Conservation (phyloP, 2,329 filamentous ascomycete species). For the Periconia sp. region DNA sequence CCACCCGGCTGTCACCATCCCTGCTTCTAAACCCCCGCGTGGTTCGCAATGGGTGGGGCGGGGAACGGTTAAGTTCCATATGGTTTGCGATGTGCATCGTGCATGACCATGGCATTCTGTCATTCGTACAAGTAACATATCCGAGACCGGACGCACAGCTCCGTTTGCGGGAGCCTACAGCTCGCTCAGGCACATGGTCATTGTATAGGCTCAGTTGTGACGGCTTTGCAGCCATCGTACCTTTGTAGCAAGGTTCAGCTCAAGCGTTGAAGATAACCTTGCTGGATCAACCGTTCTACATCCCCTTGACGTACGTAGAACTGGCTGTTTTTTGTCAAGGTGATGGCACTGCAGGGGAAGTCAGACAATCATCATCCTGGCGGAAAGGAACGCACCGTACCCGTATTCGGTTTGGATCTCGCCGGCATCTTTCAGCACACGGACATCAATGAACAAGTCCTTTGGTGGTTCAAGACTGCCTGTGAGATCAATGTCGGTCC, state of each 20-base stretch:
- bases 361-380: slow-evolving; percentile 7
- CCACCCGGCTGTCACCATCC: neutral
- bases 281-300: slow-evolving; percentile 89
- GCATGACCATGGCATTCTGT: neutral
- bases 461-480: slow-evolving; percentile 91
- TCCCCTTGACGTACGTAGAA: slow-evolving; percentile 96
- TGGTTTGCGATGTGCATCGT: neutral
- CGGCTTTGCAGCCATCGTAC: neutral
- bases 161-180: too few species aligned
- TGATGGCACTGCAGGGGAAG: slow-evolving; percentile 70
- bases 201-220: too few species aligned
- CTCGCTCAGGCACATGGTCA: too few species aligned
- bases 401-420: slow-evolving; percentile 99
- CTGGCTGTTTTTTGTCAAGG: slow-evolving; percentile 95
- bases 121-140: neutral
- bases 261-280: slow-evolving; percentile 91
- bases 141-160: neutral
- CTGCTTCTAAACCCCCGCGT: neutral
- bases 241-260: slow-evolving; percentile 64
- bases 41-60: neutral
- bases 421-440: slow-evolving; percentile 93
- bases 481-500: slow-evolving; percentile 96
- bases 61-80: neutral
- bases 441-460: slow-evolving; percentile 94
- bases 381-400: slow-evolving; percentile 54